Conservation (phyloP, 768 basidiomycete species). For the Mycena venus region DNA sequence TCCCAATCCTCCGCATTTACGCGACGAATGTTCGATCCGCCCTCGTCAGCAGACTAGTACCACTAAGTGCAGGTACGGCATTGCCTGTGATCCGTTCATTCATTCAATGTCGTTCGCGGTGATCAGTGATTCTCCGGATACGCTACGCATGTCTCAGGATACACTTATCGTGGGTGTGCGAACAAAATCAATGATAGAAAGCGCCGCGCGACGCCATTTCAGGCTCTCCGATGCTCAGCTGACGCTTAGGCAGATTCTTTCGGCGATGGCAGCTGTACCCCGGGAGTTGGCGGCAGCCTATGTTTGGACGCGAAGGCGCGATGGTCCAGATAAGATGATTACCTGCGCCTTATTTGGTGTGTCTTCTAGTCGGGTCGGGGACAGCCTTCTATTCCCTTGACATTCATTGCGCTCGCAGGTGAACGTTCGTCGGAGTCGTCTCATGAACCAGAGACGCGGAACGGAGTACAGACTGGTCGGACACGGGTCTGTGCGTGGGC, state of each 20-base stretch:
- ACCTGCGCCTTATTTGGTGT: not conserved
- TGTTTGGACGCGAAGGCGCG: conserved; percentile 11
- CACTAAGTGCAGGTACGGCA: conserved; percentile 22
- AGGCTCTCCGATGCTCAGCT: conserved; percentile 5
- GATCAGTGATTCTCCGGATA: conserved; percentile 18
- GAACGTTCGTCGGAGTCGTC: not conserved
- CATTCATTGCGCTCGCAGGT: not conserved
- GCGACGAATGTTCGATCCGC: not conserved
- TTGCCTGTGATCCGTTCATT: conserved; percentile 19
- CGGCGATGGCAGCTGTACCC: not conserved
- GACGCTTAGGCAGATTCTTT: conserved; percentile 1
- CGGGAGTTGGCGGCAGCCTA: not conserved
- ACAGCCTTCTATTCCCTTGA: not conserved
- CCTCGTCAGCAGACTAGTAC: not conserved
- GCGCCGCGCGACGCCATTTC: not conserved
- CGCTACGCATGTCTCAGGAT: not conserved
- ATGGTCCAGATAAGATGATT: conserved; percentile 8
- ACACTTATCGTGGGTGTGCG: conserved; percentile 22
- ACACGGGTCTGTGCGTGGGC: not conserved
- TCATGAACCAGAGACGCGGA: conserved; percentile 5
- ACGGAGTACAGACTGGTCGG: not conserved
- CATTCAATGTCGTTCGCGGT: conserved; percentile 3
- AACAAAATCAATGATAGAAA: conserved; percentile 20
- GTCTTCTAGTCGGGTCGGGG: not conserved
- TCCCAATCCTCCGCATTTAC: not conserved